phyloP scores from a whole-genome alignment of 1,284 basidiomycete genomes.

The Cryptococcus hybrid region DNA sequence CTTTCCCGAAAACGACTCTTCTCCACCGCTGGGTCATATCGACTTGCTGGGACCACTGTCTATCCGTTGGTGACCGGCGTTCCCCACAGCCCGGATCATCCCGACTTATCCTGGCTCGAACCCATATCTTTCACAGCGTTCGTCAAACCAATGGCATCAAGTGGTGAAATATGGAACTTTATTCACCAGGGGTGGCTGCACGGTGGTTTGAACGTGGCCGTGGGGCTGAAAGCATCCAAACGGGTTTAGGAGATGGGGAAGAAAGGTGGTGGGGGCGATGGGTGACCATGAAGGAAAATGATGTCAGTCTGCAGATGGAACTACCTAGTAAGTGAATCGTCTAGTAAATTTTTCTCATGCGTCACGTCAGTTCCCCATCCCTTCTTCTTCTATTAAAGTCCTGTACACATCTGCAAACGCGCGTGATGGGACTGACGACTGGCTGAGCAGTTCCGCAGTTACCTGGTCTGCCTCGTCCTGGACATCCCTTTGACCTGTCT shows the following conservation, averaged over 20 bases:
- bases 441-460: slow-evolving; percentile 35
- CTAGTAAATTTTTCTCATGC: slow-evolving; percentile 33
- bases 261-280: slow-evolving; percentile 31
- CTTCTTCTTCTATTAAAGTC: slow-evolving; percentile 1
- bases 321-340: slow-evolving; percentile 39
- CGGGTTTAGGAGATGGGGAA: slow-evolving; percentile 11
- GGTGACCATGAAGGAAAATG: slow-evolving; percentile 19
- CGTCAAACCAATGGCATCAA: slow-evolving; percentile 32
- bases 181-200: slow-evolving; percentile 37
- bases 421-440: slow-evolving; percentile 3
- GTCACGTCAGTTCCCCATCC: slow-evolving; percentile 24
- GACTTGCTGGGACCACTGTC: slow-evolving; percentile 17
- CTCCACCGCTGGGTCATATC: slow-evolving; percentile 28
- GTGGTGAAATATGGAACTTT: slow-evolving; percentile 35
- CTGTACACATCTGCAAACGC: not conserved
- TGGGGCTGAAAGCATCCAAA: slow-evolving; percentile 24
- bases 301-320: slow-evolving; percentile 27
- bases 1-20: slow-evolving; percentile 12
- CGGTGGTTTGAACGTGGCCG: slow-evolving; percentile 26
- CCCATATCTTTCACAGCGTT: slow-evolving; percentile 30
- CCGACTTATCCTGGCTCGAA: slow-evolving; percentile 22
- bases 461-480: slow-evolving; percentile 41
- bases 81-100: slow-evolving; percentile 1
- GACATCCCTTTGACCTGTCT: slow-evolving; percentile 36
- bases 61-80: slow-evolving; percentile 26